phyloP scores from a whole-genome alignment of 495 filamentous ascomycete genomes.

The Glonium stellatum region DNA sequence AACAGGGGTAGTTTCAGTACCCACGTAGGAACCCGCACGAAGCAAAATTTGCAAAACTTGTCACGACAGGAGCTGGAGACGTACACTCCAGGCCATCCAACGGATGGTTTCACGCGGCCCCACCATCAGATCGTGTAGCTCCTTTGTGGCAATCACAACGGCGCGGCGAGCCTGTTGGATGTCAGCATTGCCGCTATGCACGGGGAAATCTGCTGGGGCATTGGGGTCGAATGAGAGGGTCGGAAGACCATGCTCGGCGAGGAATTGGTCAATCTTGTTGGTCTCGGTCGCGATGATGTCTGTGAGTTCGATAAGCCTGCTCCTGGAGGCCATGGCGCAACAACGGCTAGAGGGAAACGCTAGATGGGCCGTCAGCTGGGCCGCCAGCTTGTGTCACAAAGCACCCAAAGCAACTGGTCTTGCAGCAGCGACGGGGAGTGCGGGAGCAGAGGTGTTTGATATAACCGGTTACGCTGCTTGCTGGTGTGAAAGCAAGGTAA shows the following conservation, averaged over 20 bases:
- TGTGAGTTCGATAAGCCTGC: conserved; percentile 9
- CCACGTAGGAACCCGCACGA: background rate
- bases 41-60: background rate
- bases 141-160: conserved; percentile 8
- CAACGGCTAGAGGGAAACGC: background rate
- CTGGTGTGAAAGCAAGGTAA: background rate
- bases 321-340: conserved; percentile 6
- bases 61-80: background rate
- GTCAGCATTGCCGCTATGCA: background rate
- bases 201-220: conserved; percentile 13
- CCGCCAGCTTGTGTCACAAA: background rate
- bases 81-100: conserved; percentile 12
- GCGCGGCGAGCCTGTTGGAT: conserved; percentile 6
- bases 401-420: background rate
- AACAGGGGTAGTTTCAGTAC: background rate
- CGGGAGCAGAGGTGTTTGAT: background rate
- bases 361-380: too few relatives aligned
- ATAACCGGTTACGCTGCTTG: background rate
- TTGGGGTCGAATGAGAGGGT: conserved; percentile 13
- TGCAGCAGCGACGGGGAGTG: background rate
- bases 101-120: conserved; percentile 12
- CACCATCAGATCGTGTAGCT: conserved; percentile 15
- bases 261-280: conserved; percentile 15
- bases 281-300: conserved; percentile 12
- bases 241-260: conserved; percentile 6